phyloP scores from a whole-genome alignment of 148 eudicot species.

The Selenicereus undatus region DNA sequence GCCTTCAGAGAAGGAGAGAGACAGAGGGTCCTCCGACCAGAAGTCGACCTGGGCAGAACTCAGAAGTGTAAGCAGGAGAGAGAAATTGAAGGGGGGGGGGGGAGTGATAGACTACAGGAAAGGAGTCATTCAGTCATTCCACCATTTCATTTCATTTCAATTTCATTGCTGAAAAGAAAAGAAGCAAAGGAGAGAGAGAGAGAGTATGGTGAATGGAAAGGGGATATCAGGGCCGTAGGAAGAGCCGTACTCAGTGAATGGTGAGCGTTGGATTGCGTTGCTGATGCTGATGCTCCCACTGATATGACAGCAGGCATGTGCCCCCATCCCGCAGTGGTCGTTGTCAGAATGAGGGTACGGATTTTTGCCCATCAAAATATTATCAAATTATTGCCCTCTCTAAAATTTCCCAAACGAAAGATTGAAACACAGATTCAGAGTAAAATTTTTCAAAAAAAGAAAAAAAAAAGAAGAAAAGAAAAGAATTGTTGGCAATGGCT shows the following conservation, averaged over 20 bases:
- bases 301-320: constrained; percentile 97
- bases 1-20: neutral
- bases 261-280: constrained; percentile 43
- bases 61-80: constrained; percentile 37
- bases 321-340: constrained; percentile 98
- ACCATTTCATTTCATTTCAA: neutral
- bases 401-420: neutral
- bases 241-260: constrained; percentile 49
- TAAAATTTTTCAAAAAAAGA: neutral
- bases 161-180: neutral
- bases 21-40: constrained; percentile 30
- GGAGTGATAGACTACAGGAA: neutral
- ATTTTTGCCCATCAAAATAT: constrained; percentile 38
- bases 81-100: constrained; percentile 16
- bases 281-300: constrained; percentile 25
- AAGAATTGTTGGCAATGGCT: no score
- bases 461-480: no score
- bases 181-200: neutral
- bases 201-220: constrained; percentile 20
- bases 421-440: neutral
- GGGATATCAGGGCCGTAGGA: constrained; percentile 43
- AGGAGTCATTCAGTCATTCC: neutral
- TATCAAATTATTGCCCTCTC: constrained; percentile 26
- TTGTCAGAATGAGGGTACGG: constrained; percentile 88
- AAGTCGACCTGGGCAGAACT: constrained; percentile 42